Conservation (phyloP, 2,329 filamentous ascomycete genomes). For the Colletotrichum sansevieriae region DNA sequence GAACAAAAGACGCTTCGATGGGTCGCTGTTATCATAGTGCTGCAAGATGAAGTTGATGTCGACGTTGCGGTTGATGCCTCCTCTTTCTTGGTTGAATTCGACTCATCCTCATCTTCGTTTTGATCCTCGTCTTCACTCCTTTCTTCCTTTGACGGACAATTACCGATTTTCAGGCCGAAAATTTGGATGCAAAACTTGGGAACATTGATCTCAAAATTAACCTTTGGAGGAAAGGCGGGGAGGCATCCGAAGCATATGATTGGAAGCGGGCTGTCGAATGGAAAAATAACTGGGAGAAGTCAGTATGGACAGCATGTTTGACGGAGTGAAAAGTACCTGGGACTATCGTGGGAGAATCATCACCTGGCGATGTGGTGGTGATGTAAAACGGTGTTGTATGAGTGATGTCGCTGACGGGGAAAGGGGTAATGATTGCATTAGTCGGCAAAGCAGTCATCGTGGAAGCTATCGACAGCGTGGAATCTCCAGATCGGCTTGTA, state of each 20-base stretch:
- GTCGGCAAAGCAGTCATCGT: background rate
- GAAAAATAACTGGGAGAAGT: constrained; percentile 8
- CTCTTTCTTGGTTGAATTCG: background rate
- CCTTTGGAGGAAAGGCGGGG: background rate
- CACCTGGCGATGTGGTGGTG: constrained; percentile 20
- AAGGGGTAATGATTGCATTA: background rate
- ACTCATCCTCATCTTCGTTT: background rate
- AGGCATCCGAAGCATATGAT: constrained; percentile 25
- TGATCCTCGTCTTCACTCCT: background rate
- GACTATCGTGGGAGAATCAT: constrained; percentile 20
- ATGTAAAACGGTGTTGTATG: constrained; percentile 19
- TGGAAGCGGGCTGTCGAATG: constrained; percentile 4
- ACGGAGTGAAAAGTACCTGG: background rate
- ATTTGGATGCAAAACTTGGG: constrained; percentile 28
- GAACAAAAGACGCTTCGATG: constrained; percentile 21
- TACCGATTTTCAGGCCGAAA: constrained; percentile 23
- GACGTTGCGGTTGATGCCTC: constrained; percentile 5
- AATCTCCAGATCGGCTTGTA: background rate
- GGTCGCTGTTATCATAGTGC: constrained; percentile 15
- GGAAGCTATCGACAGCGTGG: background rate
- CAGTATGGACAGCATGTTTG: background rate
- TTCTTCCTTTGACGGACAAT: background rate
- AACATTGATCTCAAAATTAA: constrained; percentile 7
- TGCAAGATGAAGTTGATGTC: constrained; percentile 25
- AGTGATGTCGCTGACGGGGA: background rate